Conservation (phyloP, 768 basidiomycete genomes). For the Strobilomyces echinocephalus region DNA sequence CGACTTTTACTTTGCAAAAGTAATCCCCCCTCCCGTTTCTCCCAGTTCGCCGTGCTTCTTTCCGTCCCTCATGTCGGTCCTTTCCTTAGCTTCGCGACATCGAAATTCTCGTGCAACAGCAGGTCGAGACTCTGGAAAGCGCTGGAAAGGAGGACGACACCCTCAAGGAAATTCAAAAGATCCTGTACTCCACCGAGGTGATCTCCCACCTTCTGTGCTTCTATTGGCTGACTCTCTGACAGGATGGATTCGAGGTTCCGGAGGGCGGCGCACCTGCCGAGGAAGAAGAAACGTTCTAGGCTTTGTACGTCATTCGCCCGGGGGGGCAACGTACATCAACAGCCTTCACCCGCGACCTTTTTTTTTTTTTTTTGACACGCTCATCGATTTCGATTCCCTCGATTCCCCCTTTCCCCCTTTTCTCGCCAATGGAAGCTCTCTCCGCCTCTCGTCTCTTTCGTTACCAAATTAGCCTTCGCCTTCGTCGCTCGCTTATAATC, state of each 20-base stretch:
- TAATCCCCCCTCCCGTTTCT: slow-evolving; percentile 33
- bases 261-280: slow-evolving; percentile 52
- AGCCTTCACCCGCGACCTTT: too few species aligned
- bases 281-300: slow-evolving; percentile 78
- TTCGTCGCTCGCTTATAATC: slow-evolving; percentile 23
- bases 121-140: slow-evolving; percentile 57
- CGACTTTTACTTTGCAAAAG: slow-evolving; percentile 99
- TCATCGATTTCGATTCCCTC: slow-evolving; percentile 13
- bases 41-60: slow-evolving; percentile 3
- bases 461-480: slow-evolving; percentile 14
- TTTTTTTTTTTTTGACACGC: slow-evolving; percentile 8
- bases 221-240: slow-evolving; percentile 13
- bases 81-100: slow-evolving; percentile 88
- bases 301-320: slow-evolving; percentile 13
- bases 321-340: slow-evolving; percentile 6
- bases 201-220: slow-evolving; percentile 17
- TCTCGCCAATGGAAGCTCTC: slow-evolving; percentile 9
- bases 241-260: slow-evolving; percentile 95
- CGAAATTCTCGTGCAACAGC: slow-evolving; percentile 86
- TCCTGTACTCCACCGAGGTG: slow-evolving; percentile 94
- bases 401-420: slow-evolving; percentile 4
- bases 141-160: slow-evolving; percentile 55
- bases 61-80: not conserved
- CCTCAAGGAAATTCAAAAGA: slow-evolving; percentile 80
- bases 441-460: not conserved